These are phyloP conservation scores for Beauveria bassiana DNA, from an alignment of 2,329 filamentous ascomycete genomes.

Conservation along the genomic window DNA sequence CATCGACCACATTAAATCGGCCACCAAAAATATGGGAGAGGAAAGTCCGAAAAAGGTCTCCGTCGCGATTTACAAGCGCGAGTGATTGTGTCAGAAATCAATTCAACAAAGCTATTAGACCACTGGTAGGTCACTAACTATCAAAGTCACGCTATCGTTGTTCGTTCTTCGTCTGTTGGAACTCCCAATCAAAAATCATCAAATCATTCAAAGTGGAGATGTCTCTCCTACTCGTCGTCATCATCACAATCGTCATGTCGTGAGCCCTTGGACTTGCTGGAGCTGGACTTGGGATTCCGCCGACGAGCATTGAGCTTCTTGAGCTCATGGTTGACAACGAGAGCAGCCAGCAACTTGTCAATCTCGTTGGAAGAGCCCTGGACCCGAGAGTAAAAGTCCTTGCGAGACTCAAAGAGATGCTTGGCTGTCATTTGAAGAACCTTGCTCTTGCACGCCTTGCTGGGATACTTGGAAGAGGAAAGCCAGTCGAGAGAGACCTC, in stretches of 20 bases:
- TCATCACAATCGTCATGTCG: constrained; percentile 19
- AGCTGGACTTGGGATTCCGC: constrained; percentile 21
- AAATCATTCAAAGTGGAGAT: constrained; percentile 1
- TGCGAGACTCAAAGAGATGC: constrained; percentile 27
- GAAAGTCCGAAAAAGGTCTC: constrained; percentile 26
- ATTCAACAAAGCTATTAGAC: constrained; percentile 7
- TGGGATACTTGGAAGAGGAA: constrained; percentile 21
- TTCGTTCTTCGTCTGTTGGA: neutral
- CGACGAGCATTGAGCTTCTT: constrained; percentile 31
- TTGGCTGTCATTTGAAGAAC: constrained; percentile 22
- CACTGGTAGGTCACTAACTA: constrained; percentile 15
- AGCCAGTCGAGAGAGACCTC: constrained; percentile 32
- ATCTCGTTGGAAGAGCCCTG: constrained; percentile 24
- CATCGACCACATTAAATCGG: constrained; percentile 24
- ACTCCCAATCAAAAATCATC: constrained; percentile 10
- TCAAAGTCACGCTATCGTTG: constrained; percentile 13
- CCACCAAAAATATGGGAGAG: constrained; percentile 26
- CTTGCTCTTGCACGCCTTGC: constrained; percentile 20
- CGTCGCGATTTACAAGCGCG: constrained; percentile 15
- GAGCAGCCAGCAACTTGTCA: constrained; percentile 25
- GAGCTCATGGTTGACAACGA: constrained; percentile 32
- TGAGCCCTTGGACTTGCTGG: constrained; percentile 20
- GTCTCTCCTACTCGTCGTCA: constrained; percentile 17
- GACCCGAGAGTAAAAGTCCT: constrained; percentile 29
- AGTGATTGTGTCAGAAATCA: neutral